These are phyloP conservation scores for Blastobotrys raffinosifermentans DNA, from an alignment of 1,139 yeast genomes.

Conservation along the genomic window DNA sequence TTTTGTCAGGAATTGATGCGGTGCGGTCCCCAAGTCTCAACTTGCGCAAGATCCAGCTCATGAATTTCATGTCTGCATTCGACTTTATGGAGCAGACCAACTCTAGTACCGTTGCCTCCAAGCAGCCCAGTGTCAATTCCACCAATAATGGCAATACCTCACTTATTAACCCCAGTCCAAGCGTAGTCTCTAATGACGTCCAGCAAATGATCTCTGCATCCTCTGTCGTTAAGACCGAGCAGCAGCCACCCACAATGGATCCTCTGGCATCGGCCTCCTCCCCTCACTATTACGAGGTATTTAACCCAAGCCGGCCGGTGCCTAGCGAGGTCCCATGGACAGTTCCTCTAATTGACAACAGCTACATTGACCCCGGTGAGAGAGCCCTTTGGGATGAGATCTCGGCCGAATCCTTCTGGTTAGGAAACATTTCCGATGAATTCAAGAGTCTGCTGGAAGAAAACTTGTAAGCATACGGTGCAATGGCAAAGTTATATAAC, in stretches of 20 bases:
- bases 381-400: conserved; percentile 24
- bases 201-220: conserved; percentile 3
- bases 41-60: conserved; percentile 9
- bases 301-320: not conserved
- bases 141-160: not conserved
- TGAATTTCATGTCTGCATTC: conserved; percentile 16
- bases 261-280: not conserved
- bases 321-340: conserved; percentile 3
- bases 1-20: conserved; percentile 68
- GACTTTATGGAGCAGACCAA: conserved; percentile 11
- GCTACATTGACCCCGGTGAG: conserved; percentile 15
- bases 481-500: too few species aligned
- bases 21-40: conserved; percentile 43
- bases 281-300: not conserved
- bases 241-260: not conserved
- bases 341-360: conserved; percentile 7
- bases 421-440: conserved; percentile 22
- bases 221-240: not conserved
- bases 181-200: not conserved
- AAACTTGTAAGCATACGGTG: conserved; percentile 3
- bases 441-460: conserved; percentile 16
- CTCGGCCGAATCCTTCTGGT: conserved; percentile 21
- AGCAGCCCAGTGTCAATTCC: not conserved
- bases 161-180: not conserved
- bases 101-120: not conserved